Evolutionary conservation across 495 filamentous ascomycete species (phyloP), one percentile per base, ranked within the genome.

Genomic region (Trichoderma gamsii): DNA sequence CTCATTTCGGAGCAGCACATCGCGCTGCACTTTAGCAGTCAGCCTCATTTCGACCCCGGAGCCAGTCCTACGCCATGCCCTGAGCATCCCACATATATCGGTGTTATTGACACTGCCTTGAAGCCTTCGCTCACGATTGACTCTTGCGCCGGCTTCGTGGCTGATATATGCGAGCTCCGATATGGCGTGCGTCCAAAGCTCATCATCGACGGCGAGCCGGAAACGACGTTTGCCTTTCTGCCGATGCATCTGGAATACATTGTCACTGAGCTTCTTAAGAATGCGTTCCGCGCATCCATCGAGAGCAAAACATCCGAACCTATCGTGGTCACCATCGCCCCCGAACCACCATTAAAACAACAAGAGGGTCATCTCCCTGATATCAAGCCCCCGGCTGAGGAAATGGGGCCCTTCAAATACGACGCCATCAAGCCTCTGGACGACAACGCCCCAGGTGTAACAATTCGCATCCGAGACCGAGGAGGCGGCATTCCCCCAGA

Each of bases 191-290:
- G 95, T 0, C 95, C 95, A 1, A 83, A 84, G 15, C 82, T 97
- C 71, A 78, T 89, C 15, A 91, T 99, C 71, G 88, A 92, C 69
- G 95, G 94, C 38, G 86, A 94, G 70, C 86, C 90, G 0, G 87
- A 90, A 52, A 90, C 92, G 15, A 85, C 85, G 0, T 94, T 98
- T 72, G 92, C 95, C 16, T 93, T 96, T 71, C 88, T 99, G 6
- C 94, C 95, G 7, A 93, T 96, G 68, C 95, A 99, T 76, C 82
- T 98, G 18, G 95, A 97, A 76, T 99, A 99, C 76, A 97, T 99
- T 70, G 83, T 97, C 68, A 97, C 94, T 0, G 95, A 99, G 78
- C 85, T 99, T 8, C 80, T 99, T 63, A 99, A 99, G 77, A 99
- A 99, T 76, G 91, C 93, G 4, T 99, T 99, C 80, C 85, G 95